Base-by-base conservation (phyloP, 2,329 filamentous ascomycete genomes). In the Pyrenophora tritici-repentis region DNA sequence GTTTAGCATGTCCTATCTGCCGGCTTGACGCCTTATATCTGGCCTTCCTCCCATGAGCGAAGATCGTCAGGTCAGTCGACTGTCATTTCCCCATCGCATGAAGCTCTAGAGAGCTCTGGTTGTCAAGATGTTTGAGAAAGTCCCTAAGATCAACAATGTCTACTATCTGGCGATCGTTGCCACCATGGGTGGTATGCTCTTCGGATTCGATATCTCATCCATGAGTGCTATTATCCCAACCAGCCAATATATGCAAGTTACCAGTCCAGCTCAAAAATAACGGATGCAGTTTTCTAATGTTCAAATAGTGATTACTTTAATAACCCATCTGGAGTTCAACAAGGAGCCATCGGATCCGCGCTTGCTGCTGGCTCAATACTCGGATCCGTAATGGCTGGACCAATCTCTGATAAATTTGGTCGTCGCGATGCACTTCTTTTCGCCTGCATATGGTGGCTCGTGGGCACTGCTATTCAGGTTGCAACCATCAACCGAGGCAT, bases 171-270 rank as follows among this genome's bases (percentile, higher is more conserved):
- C 81, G 39, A 79, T 79, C 65, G 81, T 84, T 67, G 77, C 82
- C 69, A 79, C 83, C 53, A 78, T 79, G 76, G 87, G 87, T 60
- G 87, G 87, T 68, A 84, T 82, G 24, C 78, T 91, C 16, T 91
- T 91, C 65, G 89, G 89, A 62, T 91, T 91, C 69, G 89, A 91
- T 74, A 90, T 91, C 64, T 84, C 82, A 47, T 88, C 86, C 34
- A 90, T 91, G 87, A 86, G 83, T 47, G 75, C 76, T 10, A 76
- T 76, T 22, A 51, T 52, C 33, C 31, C 42, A 40, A 47, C 34
- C 14, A 24, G 42, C 10, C 52, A 51, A 14, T 51, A 74, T 17
- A 65, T 54, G 45, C 49, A 67, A 13, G 42, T 61, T 13, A 8
- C 12, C 24, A 1, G 6, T 14, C 7, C 22, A 14, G 3, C 14